These are phyloP conservation scores for Roridomyces roridus DNA, from an alignment of 768 basidiomycete species.

Conservation along the genomic window DNA sequence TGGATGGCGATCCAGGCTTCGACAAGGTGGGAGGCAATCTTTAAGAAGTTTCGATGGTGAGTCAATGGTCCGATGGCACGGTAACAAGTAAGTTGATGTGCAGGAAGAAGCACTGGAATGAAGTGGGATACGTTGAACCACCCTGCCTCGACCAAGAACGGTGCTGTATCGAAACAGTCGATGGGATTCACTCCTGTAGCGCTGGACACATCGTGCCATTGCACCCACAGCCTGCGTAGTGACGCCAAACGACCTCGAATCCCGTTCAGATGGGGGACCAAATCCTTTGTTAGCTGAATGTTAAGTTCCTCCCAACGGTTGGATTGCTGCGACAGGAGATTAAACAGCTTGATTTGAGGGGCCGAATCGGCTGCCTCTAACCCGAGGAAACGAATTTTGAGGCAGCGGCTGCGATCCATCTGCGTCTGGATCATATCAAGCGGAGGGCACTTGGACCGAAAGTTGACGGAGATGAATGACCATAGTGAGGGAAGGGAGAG, in stretches of 20 bases:
- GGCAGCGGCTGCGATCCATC: background rate
- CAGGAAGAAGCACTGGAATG: background rate
- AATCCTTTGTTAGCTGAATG: background rate
- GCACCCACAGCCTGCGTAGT: background rate
- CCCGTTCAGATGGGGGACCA: background rate
- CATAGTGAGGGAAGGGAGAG: slow-evolving; percentile 1
- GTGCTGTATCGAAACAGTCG: background rate
- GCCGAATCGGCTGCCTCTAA: background rate
- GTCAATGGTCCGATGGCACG: background rate
- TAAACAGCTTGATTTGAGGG: background rate
- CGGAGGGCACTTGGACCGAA: background rate
- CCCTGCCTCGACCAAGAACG: background rate
- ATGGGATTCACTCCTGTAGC: background rate
- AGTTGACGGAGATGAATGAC: background rate
- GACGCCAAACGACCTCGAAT: background rate
- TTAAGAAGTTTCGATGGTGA: background rate
- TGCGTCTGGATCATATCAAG: background rate
- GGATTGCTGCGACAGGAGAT: background rate
- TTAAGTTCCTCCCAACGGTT: background rate
- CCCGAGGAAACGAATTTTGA: background rate
- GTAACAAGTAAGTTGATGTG: background rate
- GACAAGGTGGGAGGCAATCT: background rate
- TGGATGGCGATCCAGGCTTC: background rate
- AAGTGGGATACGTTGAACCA: background rate
- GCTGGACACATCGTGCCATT: background rate